Percentiles rank a stretch among this genome's conserved stretches.
Evolutionary conservation across 78 protist species (phyloP).

Genomic region (Ministeria vibrans): DNA sequence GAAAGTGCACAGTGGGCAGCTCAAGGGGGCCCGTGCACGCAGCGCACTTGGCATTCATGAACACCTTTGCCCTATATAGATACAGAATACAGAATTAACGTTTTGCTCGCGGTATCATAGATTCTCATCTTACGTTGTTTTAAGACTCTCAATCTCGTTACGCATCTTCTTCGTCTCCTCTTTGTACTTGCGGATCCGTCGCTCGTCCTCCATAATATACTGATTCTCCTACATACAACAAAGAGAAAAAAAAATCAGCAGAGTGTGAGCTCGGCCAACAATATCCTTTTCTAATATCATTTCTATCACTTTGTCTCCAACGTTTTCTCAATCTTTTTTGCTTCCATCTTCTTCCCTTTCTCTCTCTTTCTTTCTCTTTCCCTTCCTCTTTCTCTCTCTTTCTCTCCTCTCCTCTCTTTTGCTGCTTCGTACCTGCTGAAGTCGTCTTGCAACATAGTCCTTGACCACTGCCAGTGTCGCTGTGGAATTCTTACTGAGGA

Average conservation of each 20-base stretch:
- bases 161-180: constrained; percentile 66
- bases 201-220: constrained; percentile 42
- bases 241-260: no score
- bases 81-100: neutral
- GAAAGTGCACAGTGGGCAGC: constrained; percentile 84
- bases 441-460: constrained; percentile 54
- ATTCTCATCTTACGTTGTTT: neutral
- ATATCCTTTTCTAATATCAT: no score
- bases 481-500: constrained; percentile 43
- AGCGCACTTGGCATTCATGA: constrained; percentile 67
- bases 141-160: constrained; percentile 52
- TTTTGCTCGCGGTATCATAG: neutral
- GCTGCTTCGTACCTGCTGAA: no score
- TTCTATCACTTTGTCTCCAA: no score
- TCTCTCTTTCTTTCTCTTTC: no score
- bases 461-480: constrained; percentile 44
- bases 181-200: constrained; percentile 10
- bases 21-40: constrained; percentile 68
- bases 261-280: no score
- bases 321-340: no score
- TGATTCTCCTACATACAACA: constrained; percentile 43
- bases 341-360: no score
- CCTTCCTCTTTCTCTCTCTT: no score
- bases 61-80: constrained; percentile 43
- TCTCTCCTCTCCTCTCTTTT: no score